These are phyloP conservation scores for Naganishia sp. DNA, from an alignment of 1,284 basidiomycete genomes.

Conservation along the genomic window DNA sequence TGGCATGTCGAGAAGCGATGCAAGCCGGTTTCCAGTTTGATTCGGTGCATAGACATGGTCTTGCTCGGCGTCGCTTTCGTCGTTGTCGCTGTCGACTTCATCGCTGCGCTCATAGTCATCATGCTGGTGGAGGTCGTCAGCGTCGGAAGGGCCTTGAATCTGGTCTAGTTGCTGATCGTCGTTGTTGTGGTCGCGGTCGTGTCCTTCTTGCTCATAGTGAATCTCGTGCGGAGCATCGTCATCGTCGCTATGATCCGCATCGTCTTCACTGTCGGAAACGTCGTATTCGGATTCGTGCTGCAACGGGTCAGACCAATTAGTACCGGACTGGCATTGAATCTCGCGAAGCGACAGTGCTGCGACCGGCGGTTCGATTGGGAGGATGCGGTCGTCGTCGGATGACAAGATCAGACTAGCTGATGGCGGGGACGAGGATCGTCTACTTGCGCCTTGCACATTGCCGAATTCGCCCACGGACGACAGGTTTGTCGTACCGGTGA, in stretches of 20 bases:
- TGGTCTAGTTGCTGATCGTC: no score
- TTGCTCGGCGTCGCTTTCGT: background rate
- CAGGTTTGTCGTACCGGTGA: constrained; percentile 2
- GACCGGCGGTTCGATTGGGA: constrained; percentile 4
- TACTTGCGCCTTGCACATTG: background rate
- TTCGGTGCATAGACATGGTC: background rate
- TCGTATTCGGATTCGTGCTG: constrained; percentile 12
- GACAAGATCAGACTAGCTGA: constrained; percentile 1
- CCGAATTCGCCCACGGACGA: background rate
- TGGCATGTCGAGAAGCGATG: background rate
- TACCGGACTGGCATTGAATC: constrained; percentile 12
- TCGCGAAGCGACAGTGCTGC: constrained; percentile 11
- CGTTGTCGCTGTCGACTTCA: background rate
- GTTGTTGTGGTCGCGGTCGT: no score
- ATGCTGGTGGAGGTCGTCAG: no score
- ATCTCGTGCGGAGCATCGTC: background rate
- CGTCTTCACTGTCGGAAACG: constrained; percentile 1
- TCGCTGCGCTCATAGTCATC: background rate
- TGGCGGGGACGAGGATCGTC: no score
- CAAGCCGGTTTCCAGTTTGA: background rate
- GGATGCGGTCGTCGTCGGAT: background rate
- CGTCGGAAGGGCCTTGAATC: no score
- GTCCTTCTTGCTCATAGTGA: background rate
- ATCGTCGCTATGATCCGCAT: background rate
- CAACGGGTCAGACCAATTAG: constrained; percentile 12